Evolutionary conservation across 208 protist species (phyloP).

Genomic region (Leptomonas pyrrhocoris): DNA sequence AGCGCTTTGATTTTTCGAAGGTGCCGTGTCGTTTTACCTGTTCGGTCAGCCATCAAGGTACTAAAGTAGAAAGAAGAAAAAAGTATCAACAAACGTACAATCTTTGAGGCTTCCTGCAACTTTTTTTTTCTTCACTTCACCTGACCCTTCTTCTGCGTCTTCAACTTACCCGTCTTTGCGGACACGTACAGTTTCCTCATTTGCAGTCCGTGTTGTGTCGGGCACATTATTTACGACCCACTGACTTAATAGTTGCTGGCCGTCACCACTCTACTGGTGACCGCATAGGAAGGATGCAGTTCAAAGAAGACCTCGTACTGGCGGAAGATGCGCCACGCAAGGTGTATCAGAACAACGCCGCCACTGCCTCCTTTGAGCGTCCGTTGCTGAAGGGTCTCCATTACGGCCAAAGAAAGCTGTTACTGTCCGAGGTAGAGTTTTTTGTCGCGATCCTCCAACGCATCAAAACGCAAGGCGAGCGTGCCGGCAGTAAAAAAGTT

Average conservation of each 20-base stretch:
- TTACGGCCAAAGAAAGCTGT: constrained; percentile 95
- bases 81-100: too few species aligned
- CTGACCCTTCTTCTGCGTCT: too few species aligned
- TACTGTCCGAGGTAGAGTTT: constrained; percentile 95
- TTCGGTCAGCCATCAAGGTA: too few species aligned
- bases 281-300: constrained; percentile 40
- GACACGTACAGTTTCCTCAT: too few species aligned
- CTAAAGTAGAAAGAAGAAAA: too few species aligned
- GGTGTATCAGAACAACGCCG: constrained; percentile 58
- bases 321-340: constrained; percentile 42
- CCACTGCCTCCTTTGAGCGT: constrained; percentile 39
- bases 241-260: neutral
- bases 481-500: constrained; percentile 14
- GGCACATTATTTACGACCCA: neutral
- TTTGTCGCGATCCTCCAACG: constrained; percentile 46
- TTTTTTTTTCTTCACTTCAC: too few species aligned
- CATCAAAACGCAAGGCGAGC: neutral
- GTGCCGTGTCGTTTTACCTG: too few species aligned
- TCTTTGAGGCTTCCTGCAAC: too few species aligned
- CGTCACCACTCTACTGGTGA: too few species aligned
- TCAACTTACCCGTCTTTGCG: too few species aligned
- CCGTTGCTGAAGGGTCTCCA: constrained; percentile 84
- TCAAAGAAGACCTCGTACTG: constrained; percentile 46
- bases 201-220: neutral
- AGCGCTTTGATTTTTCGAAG: too few species aligned